Evolutionary conservation across 805 yeast genomes (phyloP), one percentile per base, ranked within the genome.

Genomic region (Nakazawaea wickerhamii): DNA sequence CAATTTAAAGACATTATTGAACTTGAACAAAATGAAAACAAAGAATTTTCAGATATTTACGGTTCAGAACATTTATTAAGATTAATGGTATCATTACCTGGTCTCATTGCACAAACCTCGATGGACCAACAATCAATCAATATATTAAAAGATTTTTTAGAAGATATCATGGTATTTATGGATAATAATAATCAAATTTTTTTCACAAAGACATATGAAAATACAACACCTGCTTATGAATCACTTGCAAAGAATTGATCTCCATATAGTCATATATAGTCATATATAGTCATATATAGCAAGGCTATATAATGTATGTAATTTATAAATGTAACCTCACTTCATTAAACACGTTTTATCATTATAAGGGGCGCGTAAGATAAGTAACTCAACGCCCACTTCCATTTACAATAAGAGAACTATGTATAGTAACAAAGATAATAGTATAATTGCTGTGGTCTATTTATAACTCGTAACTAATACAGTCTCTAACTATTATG

Each of bases 31-130:
- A 38, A 43, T 18, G 65, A 67, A 40, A 43, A 50, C 23, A 58
- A 64, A 14, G 57, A 67, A 31, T 49, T 60, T 22, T 52, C 59
- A n/a, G 68, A 71, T 2, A 57, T 82, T 0, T 91, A 90, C 54
- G 96, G 96, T 0, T 71, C 82, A 1, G 90, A 86, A 52, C 97
- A 90, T 60, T 64, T 93, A 28, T 62, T 91, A 46, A 68, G 99
- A 49, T 62, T 91, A 44, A 67, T 89, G 49, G 82, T 86, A 13
- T 69, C 85, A 1, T 62, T 93, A 34, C 98, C 99, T 0, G 93
- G 88, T 9, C 64, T 89, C n/a, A 72, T 90, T 41, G 73, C 87
- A 0, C 81, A 80, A 48, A 79, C 95, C 1, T 65, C 79, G 7
- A 84, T 89, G 89, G 96, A 89, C 53, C 69, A 74, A n/a, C 81